These are phyloP conservation scores for Neofusicoccum laricinum DNA, from an alignment of 2,329 filamentous ascomycete genomes.

Conservation along the genomic window DNA sequence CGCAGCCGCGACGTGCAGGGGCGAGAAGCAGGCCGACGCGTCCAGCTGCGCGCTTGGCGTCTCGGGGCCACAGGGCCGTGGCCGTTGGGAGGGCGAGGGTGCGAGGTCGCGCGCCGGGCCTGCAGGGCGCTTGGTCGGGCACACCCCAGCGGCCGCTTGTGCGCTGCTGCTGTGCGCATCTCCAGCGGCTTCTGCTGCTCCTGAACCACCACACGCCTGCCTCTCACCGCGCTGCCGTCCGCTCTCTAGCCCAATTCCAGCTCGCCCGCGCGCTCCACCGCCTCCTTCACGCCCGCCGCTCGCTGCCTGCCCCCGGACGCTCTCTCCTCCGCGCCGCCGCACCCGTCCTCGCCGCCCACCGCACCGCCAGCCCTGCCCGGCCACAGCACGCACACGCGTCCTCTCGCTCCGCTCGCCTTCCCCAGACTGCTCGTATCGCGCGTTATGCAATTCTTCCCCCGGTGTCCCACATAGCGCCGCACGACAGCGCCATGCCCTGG, in stretches of 20 bases:
- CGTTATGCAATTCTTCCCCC: conserved; percentile 17
- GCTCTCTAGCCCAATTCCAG: not conserved
- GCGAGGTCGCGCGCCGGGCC: too few species aligned
- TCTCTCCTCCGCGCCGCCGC: conserved; percentile 6
- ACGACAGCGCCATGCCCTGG: conserved; percentile 56
- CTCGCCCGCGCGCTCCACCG: not conserved
- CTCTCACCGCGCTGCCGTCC: not conserved
- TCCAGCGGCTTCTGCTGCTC: not conserved
- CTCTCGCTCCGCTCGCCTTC: not conserved
- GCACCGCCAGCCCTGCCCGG: not conserved
- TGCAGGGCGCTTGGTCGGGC: not conserved
- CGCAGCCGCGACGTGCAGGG: conserved; percentile 4
- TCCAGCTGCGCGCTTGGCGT: not conserved
- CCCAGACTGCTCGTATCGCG: conserved; percentile 13
- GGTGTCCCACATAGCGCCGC: conserved; percentile 14
- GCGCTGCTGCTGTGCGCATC: not conserved
- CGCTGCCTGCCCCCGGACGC: not conserved
- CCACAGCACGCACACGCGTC: conserved; percentile 1
- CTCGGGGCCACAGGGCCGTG: not conserved
- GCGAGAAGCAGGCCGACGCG: conserved; percentile 4
- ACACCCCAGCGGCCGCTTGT: not conserved
- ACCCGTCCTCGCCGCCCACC: not conserved
- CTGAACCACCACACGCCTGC: not conserved
- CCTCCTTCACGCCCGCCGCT: not conserved
- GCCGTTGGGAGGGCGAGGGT: too few species aligned